Conservation (phyloP, 2,329 filamentous ascomycete species). For the Phyllosticta citriasiana region DNA sequence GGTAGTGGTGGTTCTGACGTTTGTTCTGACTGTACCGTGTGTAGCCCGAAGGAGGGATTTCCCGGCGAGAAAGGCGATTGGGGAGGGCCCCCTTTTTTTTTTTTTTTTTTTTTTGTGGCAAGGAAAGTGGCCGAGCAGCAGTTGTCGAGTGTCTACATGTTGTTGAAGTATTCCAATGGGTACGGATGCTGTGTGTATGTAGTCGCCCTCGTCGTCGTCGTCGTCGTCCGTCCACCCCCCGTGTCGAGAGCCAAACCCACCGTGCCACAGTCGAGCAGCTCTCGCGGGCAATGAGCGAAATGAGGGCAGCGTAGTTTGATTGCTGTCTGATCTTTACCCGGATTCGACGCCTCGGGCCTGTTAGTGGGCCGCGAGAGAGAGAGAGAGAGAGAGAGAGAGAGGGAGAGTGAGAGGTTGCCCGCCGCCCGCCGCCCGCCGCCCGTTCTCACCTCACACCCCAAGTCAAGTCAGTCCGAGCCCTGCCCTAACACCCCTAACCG, state of each 20-base stretch:
- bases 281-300: not conserved
- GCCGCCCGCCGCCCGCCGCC: not conserved
- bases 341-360: not conserved
- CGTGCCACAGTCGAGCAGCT: not conserved
- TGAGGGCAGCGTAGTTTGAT: not conserved
- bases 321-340: not conserved
- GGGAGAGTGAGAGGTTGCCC: not conserved
- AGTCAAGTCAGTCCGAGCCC: not conserved
- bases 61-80: not conserved
- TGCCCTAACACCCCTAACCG: not conserved
- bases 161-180: no score
- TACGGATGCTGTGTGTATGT: no score
- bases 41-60: not conserved
- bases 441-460: not conserved
- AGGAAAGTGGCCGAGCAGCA: no score
- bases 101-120: no score
- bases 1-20: not conserved
- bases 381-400: no score
- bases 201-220: not conserved
- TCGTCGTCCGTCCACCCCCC: not conserved
- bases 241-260: no score
- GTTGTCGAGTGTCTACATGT: no score
- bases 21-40: not conserved
- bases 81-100: no score
- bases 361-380: not conserved